Evolutionary conservation across 257 asterid genomes (phyloP).

Genomic region (Nicotiana undulata): DNA sequence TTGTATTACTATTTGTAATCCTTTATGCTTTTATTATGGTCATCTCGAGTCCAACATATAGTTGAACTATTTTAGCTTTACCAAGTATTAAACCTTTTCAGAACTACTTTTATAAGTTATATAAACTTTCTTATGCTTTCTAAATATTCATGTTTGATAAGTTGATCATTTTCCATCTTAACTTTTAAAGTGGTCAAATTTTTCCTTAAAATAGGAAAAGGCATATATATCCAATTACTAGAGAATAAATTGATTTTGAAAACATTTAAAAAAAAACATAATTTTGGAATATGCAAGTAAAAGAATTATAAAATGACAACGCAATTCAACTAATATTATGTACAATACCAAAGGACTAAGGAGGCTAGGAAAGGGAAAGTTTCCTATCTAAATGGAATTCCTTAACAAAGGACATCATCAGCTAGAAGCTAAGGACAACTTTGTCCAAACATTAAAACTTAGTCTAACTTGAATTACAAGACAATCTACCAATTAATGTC

Average conservation of each 20-base stretch:
- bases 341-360: not conserved
- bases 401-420: slow-evolving; percentile 20
- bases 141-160: not conserved
- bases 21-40: not conserved
- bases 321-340: not conserved
- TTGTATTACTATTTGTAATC: not conserved
- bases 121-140: not conserved
- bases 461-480: slow-evolving; percentile 71
- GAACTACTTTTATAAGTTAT: not conserved
- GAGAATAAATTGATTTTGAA: not conserved
- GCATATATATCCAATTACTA: not conserved
- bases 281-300: not conserved
- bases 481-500: slow-evolving; percentile 39
- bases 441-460: slow-evolving; percentile 33
- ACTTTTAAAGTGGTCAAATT: not conserved
- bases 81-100: not conserved
- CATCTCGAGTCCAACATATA: not conserved
- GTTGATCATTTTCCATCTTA: not conserved
- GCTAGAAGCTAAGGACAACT: slow-evolving; percentile 42
- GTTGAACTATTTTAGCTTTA: not conserved
- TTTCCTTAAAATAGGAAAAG: too few relatives aligned
- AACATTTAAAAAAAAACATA: not conserved
- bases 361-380: not conserved
- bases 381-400: slow-evolving; percentile 15
- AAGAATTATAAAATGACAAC: not conserved